A percentile compares a stretch with the other conserved stretches of the same genome.
phyloP scores from a whole-genome alignment of 768 basidiomycete genomes.

The Tylopilus sp. region DNA sequence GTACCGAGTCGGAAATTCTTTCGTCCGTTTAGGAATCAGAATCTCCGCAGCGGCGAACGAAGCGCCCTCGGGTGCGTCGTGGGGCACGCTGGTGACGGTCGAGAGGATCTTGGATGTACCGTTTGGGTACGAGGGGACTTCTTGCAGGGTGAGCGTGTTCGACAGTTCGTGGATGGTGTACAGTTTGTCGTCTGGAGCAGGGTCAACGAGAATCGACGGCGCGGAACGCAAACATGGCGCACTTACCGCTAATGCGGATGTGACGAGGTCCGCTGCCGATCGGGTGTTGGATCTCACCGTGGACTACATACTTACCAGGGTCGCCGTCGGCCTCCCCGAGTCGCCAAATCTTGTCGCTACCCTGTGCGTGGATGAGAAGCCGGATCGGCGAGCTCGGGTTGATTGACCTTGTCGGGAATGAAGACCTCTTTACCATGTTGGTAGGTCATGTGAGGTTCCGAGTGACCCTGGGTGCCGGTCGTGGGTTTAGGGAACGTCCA shows the following conservation, averaged over 20 bases:
- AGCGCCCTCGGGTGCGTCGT: slow-evolving; percentile 36
- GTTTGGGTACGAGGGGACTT: slow-evolving; percentile 44
- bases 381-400: background rate
- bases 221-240: background rate
- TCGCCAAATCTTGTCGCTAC: slow-evolving; percentile 68
- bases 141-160: slow-evolving; percentile 56
- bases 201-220: background rate
- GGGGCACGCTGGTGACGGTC: slow-evolving; percentile 46
- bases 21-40: slow-evolving; percentile 49
- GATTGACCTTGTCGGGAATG: slow-evolving; percentile 59
- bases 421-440: slow-evolving; percentile 55
- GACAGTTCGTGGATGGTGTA: slow-evolving; percentile 55
- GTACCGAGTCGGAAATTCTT: slow-evolving; percentile 46
- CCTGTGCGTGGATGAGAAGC: slow-evolving; percentile 35
- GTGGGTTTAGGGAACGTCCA: slow-evolving; percentile 53
- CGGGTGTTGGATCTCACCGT: slow-evolving; percentile 59
- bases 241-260: slow-evolving; percentile 38
- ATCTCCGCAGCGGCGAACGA: slow-evolving; percentile 58
- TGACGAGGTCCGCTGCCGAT: slow-evolving; percentile 64
- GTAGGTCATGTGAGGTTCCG: slow-evolving; percentile 67
- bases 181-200: slow-evolving; percentile 42
- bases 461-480: slow-evolving; percentile 29
- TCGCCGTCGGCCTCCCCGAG: slow-evolving; percentile 40
- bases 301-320: slow-evolving; percentile 48
- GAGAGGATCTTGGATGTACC: slow-evolving; percentile 50